These are phyloP conservation scores for Exutisphaerella laricina DNA, from an alignment of 2,329 filamentous ascomycete genomes.

Conservation along the genomic window DNA sequence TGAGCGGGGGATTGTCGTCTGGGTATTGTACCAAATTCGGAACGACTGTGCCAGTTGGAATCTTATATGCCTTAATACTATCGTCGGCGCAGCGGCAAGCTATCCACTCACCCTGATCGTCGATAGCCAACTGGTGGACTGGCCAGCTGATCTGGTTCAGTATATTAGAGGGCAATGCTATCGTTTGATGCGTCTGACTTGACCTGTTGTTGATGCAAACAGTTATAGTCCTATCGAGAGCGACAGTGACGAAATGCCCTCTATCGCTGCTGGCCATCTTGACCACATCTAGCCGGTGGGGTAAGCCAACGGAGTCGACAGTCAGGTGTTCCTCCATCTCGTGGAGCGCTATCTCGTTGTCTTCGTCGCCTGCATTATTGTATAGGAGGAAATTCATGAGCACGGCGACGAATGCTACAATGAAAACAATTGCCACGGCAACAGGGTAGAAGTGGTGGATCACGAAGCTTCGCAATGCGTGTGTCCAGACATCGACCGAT, in stretches of 20 bases:
- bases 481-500: conserved; percentile 47
- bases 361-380: conserved; percentile 50
- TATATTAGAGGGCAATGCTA: conserved; percentile 18
- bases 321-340: conserved; percentile 51
- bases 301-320: conserved; percentile 55
- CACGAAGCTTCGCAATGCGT: conserved; percentile 44
- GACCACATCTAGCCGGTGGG: conserved; percentile 65
- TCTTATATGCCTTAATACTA: conserved; percentile 59
- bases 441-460: conserved; percentile 66
- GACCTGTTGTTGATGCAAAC: conserved; percentile 21
- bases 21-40: conserved; percentile 52
- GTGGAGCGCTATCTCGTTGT: conserved; percentile 41
- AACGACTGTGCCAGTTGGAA: conserved; percentile 53
- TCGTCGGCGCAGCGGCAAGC: conserved; percentile 58
- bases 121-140: conserved; percentile 55
- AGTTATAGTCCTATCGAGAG: conserved; percentile 61
- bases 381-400: conserved; percentile 70
- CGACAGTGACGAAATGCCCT: conserved; percentile 63
- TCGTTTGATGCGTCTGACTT: conserved; percentile 18
- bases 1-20: conserved; percentile 53
- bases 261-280: conserved; percentile 57
- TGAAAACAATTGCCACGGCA: conserved; percentile 56
- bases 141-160: conserved; percentile 28
- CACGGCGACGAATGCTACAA: conserved; percentile 60
- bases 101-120: conserved; percentile 59